A percentile compares a stretch with the other conserved stretches of the same genome.
Conservation (phyloP, 805 yeast genomes). For the Wickerhamia fluorescens region DNA sequence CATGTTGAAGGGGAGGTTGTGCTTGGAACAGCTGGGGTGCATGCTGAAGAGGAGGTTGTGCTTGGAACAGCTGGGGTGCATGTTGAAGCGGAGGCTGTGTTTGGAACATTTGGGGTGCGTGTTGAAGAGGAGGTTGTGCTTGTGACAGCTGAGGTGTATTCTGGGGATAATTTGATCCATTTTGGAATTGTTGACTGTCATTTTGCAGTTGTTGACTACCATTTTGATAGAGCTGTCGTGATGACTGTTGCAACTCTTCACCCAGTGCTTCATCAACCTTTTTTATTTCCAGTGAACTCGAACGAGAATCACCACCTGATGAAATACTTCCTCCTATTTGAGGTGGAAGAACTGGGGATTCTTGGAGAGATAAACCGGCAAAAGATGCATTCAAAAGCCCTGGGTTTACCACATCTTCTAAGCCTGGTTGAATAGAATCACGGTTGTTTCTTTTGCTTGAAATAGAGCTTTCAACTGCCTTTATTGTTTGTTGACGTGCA, state of each 20-base stretch:
- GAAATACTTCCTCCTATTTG: too few relatives aligned
- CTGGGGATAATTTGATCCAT: too few relatives aligned
- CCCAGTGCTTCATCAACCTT: too few relatives aligned
- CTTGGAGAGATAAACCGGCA: neutral
- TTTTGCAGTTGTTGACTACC: too few relatives aligned
- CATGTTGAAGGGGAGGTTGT: neutral
- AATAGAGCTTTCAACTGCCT: neutral
- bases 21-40: slow-evolving; percentile 1
- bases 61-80: slow-evolving; percentile 2
- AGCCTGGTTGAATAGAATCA: neutral
- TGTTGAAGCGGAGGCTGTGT: slow-evolving; percentile 3
- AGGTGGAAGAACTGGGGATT: too few relatives aligned
- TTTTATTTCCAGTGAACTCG: too few relatives aligned
- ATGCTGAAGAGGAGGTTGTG: slow-evolving; percentile 1
- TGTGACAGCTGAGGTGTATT: slow-evolving; percentile 3
- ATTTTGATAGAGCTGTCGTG: too few relatives aligned
- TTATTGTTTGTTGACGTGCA: neutral
- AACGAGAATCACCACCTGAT: too few relatives aligned
- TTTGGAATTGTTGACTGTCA: too few relatives aligned
- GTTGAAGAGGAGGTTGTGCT: slow-evolving; percentile 1
- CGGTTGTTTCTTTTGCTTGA: neutral
- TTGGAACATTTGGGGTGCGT: neutral
- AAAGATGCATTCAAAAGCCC: neutral
- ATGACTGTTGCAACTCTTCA: too few relatives aligned
- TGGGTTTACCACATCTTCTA: neutral